Conservation (phyloP, 495 filamentous ascomycete species). For the Xylaria bambusicola region DNA sequence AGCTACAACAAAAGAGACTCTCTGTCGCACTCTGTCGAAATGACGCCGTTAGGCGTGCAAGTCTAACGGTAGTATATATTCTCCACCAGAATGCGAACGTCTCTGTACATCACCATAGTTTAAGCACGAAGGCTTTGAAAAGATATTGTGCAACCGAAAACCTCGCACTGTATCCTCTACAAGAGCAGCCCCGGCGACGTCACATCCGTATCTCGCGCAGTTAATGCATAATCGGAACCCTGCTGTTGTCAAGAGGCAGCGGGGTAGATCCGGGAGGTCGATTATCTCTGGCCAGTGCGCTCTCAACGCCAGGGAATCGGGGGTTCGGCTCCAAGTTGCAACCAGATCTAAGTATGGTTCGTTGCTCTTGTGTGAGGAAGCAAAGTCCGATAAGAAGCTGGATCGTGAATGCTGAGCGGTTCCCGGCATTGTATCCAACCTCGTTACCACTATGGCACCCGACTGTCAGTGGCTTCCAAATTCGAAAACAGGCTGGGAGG, state of each 20-base stretch:
- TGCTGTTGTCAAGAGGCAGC: not conserved
- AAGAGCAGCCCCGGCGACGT: too few species aligned
- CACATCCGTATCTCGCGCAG: not conserved
- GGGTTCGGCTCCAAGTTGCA: not conserved
- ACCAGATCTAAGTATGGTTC: not conserved
- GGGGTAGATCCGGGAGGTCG: slow-evolving; percentile 6
- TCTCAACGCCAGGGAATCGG: slow-evolving; percentile 5
- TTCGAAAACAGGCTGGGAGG: too few species aligned
- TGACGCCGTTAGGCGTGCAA: too few species aligned
- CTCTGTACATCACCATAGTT: too few species aligned
- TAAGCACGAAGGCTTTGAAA: too few species aligned
- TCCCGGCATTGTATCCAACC: slow-evolving; percentile 13
- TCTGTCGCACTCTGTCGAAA: too few species aligned
- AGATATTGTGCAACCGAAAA: too few species aligned
- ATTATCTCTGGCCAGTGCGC: slow-evolving; percentile 9
- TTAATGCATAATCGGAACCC: slow-evolving; percentile 10
- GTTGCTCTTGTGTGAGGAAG: not conserved
- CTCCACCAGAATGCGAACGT: too few species aligned
- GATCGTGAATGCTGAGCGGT: slow-evolving; percentile 14
- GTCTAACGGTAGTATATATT: too few species aligned
- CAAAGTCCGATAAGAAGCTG: slow-evolving; percentile 1
- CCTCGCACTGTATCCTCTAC: too few species aligned
- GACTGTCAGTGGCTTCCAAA: not conserved
- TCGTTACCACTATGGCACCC: not conserved
- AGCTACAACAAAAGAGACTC: too few species aligned